A percentile compares a stretch with the other conserved stretches of the same genome.
phyloP scores from a whole-genome alignment of 345 rosid species.

The Salix purpurea region DNA sequence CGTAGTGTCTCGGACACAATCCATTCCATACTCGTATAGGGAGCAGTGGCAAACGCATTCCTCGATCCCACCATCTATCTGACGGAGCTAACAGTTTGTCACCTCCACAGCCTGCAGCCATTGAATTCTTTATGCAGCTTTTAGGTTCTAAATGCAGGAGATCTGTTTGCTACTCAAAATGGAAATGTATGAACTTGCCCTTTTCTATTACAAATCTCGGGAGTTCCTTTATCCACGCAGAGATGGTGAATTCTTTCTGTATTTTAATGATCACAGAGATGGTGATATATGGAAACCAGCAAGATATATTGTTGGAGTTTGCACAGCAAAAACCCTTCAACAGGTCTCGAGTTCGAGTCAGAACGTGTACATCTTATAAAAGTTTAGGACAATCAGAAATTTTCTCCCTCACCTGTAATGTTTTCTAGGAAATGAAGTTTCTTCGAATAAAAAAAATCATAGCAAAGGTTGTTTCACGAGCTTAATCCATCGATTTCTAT shows the following conservation, averaged over 20 bases:
- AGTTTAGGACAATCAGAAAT: accelerated
- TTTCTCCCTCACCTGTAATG: no score
- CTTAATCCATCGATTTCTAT: no score
- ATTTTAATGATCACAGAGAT: neutral
- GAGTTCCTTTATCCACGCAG: neutral
- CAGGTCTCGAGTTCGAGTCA: no score
- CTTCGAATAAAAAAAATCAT: no score
- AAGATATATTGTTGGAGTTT: neutral
- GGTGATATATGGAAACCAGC: neutral
- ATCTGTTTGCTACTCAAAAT: slow-evolving; percentile 8
- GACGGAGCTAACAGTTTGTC: neutral
- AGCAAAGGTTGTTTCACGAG: no score
- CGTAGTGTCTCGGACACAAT: no score
- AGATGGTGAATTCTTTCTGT: neutral
- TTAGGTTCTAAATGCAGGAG: slow-evolving; percentile 9
- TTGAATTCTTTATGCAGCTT: neutral
- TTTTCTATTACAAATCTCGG: neutral
- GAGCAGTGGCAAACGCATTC: neutral
- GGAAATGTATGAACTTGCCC: neutral
- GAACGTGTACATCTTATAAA: accelerated
- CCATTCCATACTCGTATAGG: no score
- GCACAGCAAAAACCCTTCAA: neutral
- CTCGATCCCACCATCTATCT: neutral
- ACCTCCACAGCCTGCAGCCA: neutral
- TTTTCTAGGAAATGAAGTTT: no score